These are phyloP conservation scores for Funneliformis caledonium DNA, from an alignment of 371 early-diverging fungal genomes.

Conservation along the genomic window DNA sequence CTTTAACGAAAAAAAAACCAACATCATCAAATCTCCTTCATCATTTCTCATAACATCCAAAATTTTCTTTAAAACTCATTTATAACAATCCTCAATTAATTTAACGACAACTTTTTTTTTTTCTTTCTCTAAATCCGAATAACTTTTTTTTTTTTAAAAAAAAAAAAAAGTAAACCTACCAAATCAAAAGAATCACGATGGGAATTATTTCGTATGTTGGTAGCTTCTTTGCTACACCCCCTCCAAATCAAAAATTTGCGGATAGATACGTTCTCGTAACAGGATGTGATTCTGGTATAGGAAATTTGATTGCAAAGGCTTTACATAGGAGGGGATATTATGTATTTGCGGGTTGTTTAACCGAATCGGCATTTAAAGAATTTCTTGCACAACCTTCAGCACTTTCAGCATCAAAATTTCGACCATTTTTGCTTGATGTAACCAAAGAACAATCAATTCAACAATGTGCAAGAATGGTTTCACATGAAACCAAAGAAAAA, in stretches of 20 bases:
- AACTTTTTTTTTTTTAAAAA: neutral
- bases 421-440: conserved; percentile 37
- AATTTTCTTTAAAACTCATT: no score
- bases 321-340: conserved; percentile 38
- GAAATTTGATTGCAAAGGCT: conserved; percentile 39
- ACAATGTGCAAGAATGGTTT: conserved; percentile 36
- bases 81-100: no score
- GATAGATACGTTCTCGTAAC: conserved; percentile 39
- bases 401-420: conserved; percentile 15
- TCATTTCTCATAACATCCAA: no score
- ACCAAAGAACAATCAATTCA: conserved; percentile 37
- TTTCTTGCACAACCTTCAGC: neutral
- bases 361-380: conserved; percentile 35
- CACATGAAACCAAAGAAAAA: conserved; percentile 31
- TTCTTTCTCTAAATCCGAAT: neutral
- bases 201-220: conserved; percentile 38
- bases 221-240: conserved; percentile 31
- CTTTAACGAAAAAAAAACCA: no score
- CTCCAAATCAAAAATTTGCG: conserved; percentile 32
- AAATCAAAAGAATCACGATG: neutral
- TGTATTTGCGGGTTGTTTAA: conserved; percentile 36
- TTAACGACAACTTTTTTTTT: no score
- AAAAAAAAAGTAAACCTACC: neutral
- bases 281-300: conserved; percentile 39
- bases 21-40: no score